Base-by-base conservation (phyloP, 345 rosid species). In the Dimocarpus longan region DNA sequence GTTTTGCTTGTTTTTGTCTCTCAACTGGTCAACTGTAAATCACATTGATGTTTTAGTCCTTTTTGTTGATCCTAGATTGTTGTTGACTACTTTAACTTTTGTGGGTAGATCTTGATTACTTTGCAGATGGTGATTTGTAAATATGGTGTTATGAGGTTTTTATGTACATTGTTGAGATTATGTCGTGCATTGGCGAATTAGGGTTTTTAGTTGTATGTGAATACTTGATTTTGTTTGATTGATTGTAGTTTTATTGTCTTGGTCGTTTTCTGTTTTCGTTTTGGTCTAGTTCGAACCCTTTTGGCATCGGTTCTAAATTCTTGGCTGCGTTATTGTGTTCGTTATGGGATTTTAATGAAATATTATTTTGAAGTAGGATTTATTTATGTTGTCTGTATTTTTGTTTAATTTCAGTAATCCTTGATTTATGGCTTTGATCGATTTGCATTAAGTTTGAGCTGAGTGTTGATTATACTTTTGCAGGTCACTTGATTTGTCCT, bases 401-500 rank as follows among this genome's bases (percentile, higher is more conserved):
- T 46, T 68, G 71, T 50, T 19, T 40, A 68, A 40, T 68, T 68
- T 68, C 7, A n/a, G 26, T 42, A 26, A 19, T 13, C 5, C 5
- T 40, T 40, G 28, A 6, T 40, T 18, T 8, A 21, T 46, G 19
- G 21, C 26, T 52, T 37, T 26, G 21, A 21, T 21, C 40, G 43
- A 44, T 32, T 39, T 37, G 18, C 64, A 48, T 28, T 44, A 48
- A 65, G 63, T 75, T 66, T 64, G 60, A 50, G 52, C 37, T 54
- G 28, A 6, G 13, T 18, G 46, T n/a, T 59, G 26, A 66, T 60
- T 71, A 60, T 60, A 16, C 63, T 67, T 15, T 48, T 83, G 78
- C 85, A 80, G 81, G 67, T 79, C 43, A 12, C 32, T 50, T 26
- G 7, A 79, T 46, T 71, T 79, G 37, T 67, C 74, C 78, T 28